Evolutionary conservation across 768 basidiomycete species (phyloP), one percentile per base, ranked within the genome.

Genomic region (Serendipita vermifera): DNA sequence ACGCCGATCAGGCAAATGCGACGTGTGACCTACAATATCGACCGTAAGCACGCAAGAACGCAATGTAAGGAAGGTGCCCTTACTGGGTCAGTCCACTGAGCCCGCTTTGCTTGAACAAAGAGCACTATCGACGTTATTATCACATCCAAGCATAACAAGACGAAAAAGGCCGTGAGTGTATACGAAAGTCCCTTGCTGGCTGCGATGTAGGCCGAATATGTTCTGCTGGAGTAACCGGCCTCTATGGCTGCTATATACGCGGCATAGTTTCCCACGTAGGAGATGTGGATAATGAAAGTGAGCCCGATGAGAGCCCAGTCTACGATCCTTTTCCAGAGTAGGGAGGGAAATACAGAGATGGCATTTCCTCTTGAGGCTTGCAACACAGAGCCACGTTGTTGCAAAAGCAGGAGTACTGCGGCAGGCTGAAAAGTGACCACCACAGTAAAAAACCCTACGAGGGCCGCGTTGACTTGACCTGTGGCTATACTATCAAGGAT

Each of bases 241-340:
- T n/a, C n/a, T n/a, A n/a, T n/a, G n/a, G n/a, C n/a, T n/a, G n/a
- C n/a, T n/a, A n/a, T n/a, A n/a, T n/a, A n/a, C n/a, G n/a, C n/a
- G n/a, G n/a, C n/a, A n/a, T n/a, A n/a, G n/a, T n/a, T n/a, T 7
- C 5, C 46, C 27, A 26, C 31, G 20, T 9, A 9, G 9, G 46
- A 15, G 46, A 51, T 51, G 9, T n/a, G 9, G 29, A 51, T 22
- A 15, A 51, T 15, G 15, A 51, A 51, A 9, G n/a, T 5, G 46
- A 51, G 24, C 22, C 5, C 27, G 9, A 51, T 29, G 9, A 51
- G 22, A 5, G 46, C 24, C 46, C 46, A 51, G 29, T 51, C 46
- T 1, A 51, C 46, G 46, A 51, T 51, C n/a, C 46, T 20, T 29
- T 51, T 51, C 46, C 46, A 51, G n/a, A 51, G 31, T n/a, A 26